Base-by-base conservation (phyloP, 2,329 filamentous ascomycete genomes). In the Chaetomiaceae sp. region DNA sequence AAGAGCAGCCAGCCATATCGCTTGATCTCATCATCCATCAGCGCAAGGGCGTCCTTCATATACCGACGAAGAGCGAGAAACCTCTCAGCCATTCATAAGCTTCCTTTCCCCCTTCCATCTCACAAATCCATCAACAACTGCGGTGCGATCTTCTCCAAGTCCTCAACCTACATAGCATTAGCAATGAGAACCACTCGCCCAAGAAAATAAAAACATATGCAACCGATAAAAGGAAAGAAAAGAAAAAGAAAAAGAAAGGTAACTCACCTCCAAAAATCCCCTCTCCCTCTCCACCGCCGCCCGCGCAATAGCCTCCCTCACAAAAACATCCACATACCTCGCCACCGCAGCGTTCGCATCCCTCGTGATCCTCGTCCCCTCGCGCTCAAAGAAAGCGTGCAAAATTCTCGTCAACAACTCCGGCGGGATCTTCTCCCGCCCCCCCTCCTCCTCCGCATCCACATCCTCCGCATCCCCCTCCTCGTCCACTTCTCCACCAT, bases 241-340 rank as follows among this genome's bases (percentile, higher is more conserved):
- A 23, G 3, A 53, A 51, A 29, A 32, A 42, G 40, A 44, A 32
- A 14, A 54, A 34, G 23, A 32, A 34, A 32, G 30, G 46, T 43
- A 55, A 69, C 80, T 69, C 60, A 90, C 86, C 80, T 94, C 89
- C 32, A 92, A 67, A 65, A 91, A 90, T 4, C 81, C 84, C 54
- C 81, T 76, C 29, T 75, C 75, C 65, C 86, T 85, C 74, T 89
- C 87, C 54, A 84, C 82, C 9, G 84, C 81, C 34, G 89, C 85
- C 65, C 92, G 73, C 14, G 90, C 89, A 66, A 97, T 84, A 1
- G 90, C 89, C 73, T 97, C 92, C 57, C 87, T 79, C 48, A 96
- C 87, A 71, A 96, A 97, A 0, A 92, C 82, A 69, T 96, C 90
- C 69, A 96, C 79, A 67, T 97, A 97, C 71, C 86, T 90, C 13